Base-by-base conservation (phyloP, 345 rosid species). In the Moricandia arvensis region DNA sequence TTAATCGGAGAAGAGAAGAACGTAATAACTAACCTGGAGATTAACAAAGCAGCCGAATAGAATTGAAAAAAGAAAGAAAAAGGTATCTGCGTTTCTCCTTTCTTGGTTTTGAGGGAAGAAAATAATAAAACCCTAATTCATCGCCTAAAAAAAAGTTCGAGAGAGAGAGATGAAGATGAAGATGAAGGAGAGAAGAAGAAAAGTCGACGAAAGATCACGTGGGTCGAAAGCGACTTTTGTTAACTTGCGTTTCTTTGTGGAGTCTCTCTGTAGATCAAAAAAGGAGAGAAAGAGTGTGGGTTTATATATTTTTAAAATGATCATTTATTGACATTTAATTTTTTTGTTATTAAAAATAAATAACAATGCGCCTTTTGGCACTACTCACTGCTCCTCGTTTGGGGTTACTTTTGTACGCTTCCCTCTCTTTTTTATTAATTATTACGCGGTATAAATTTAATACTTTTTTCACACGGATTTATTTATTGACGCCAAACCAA, bases 171-270 rank as follows among this genome's bases (percentile, higher is more conserved):
- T 41, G 57, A 10, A 29, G 57, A 61, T 5, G 47, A 58, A 8
- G 75, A 59, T 3, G 71, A 58, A 7, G 69, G 76, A 57, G 53
- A 31, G 66, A 30, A 38, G 75, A 47, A 66, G 78, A 79, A 73
- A 73, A 79, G 82, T 73, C 78, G 74, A 79, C 69, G 78, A 68
- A 68, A 63, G 78, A 69, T 73, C 78, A 79, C 78, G 78, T 79
- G 78, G 71, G 27, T 41, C 26, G 66, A 79, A 73, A 79, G 78
- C 78, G 81, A 79, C 81, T 73, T 78, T 78, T 67, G 73, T 35
- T 65, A 51, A n/a, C 53, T 77, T 54, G 78, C 59, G 76, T 77
- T 77, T 76, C 61, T 43, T 61, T 73, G 74, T 73, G 74, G 82
- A 67, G 78, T 73, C 78, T 79, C 75, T 54, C 75, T 68, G 78